Evolutionary conservation across 495 filamentous ascomycete species (phyloP), one percentile per base, ranked within the genome.

Genomic region (Daldinia bambusicola): DNA sequence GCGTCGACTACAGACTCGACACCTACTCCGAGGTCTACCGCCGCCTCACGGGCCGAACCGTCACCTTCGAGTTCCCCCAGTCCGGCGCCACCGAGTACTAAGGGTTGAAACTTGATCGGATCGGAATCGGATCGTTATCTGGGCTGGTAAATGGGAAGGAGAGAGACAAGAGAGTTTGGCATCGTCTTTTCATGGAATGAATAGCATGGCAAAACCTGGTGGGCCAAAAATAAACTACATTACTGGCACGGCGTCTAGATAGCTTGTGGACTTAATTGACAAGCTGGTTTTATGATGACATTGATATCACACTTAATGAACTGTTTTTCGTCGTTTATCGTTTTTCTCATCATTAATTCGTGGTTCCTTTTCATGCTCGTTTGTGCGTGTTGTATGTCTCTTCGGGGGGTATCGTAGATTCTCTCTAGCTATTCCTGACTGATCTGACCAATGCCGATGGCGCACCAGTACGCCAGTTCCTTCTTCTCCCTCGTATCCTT

Each of bases 1-100:
- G 92, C 80, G 94, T 98, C 74, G 95, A 98, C 88, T 97, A 97
- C 88, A 89, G 95, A 81, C 91, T 99, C 74, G 95, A 99, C 84
- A 98, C 95, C 76, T 99, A 98, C 87, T 93, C 92, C 63, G 95
- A 98, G 89, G 95, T 99, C 78, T 99, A 99, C 89, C 91, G 91
- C 81, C 90, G 92, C 66, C 85, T 99, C 79, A 99, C 95, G 51
- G 95, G 95, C 84, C 94, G 95, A 82, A 85, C 87, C 75, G 95
- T 99, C 71, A 86, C 88, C 79, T 99, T 99, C 82, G 95, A 99
- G 91, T 99, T 99, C 88, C 95, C 95, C 70, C 89, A 93, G 87
- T 88, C 88, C 78, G 87, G 87, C 74, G 79, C 84, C 63, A 67
- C 83, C 69, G 95, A 99, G 76, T 96, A 91, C 85, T 97, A 96